Conservation (phyloP, 2,329 filamentous ascomycete species). For the Fusarium kyushuense region DNA sequence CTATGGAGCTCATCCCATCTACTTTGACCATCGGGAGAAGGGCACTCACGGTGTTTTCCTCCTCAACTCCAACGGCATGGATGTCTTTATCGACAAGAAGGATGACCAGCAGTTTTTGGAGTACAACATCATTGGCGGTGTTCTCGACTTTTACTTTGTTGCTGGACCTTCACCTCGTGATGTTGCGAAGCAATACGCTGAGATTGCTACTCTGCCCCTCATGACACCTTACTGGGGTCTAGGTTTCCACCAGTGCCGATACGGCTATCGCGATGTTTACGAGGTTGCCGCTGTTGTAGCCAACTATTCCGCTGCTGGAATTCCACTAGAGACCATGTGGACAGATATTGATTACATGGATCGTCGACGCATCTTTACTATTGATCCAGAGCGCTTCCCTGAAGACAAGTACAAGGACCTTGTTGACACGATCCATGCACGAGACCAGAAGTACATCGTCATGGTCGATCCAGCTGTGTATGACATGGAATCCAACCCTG, state of each 20-base stretch:
- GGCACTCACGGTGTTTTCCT: slow-evolving; percentile 75
- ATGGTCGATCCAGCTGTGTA: slow-evolving; percentile 82
- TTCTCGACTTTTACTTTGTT: slow-evolving; percentile 78
- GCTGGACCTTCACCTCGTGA: slow-evolving; percentile 69
- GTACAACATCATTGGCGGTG: slow-evolving; percentile 82
- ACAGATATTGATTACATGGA: slow-evolving; percentile 61
- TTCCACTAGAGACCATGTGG: slow-evolving; percentile 69
- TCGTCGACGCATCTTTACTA: slow-evolving; percentile 62
- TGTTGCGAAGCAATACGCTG: slow-evolving; percentile 69
- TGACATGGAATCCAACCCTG: slow-evolving; percentile 58
- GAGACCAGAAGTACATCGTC: slow-evolving; percentile 77
- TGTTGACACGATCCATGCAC: slow-evolving; percentile 73
- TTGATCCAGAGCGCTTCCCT: slow-evolving; percentile 73
- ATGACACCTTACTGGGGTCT: slow-evolving; percentile 76
- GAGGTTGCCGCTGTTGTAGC: slow-evolving; percentile 74
- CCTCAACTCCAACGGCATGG: slow-evolving; percentile 81
- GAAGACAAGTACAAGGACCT: slow-evolving; percentile 72
- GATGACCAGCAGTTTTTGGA: slow-evolving; percentile 75
- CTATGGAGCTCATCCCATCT: slow-evolving; percentile 81
- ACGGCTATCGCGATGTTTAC: slow-evolving; percentile 73
- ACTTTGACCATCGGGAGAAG: slow-evolving; percentile 74
- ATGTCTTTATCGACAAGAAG: slow-evolving; percentile 76
- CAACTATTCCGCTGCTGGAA: slow-evolving; percentile 73
- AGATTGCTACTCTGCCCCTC: slow-evolving; percentile 66
- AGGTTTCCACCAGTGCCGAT: slow-evolving; percentile 72